phyloP scores from a whole-genome alignment of 495 filamentous ascomycete genomes.

The Talaromyces stipitatus region DNA sequence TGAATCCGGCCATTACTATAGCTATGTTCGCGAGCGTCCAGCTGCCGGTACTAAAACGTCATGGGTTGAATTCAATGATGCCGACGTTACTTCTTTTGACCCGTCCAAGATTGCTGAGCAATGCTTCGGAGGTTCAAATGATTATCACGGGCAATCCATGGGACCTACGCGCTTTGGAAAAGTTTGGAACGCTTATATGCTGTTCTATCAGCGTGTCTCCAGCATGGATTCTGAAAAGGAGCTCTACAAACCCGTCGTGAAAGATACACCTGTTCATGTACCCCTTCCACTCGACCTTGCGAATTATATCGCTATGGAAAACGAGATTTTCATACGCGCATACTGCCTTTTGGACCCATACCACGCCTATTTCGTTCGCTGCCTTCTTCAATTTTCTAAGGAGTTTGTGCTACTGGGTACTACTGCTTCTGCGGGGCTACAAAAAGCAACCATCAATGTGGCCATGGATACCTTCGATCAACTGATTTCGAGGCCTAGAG shows the following conservation, averaged over 20 bases:
- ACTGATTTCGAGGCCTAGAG: slow-evolving; percentile 66
- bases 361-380: slow-evolving; percentile 60
- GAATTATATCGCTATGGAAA: slow-evolving; percentile 60
- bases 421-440: slow-evolving; percentile 43
- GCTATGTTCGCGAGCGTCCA: slow-evolving; percentile 79
- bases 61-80: slow-evolving; percentile 96
- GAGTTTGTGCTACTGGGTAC: slow-evolving; percentile 34
- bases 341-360: slow-evolving; percentile 75
- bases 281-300: slow-evolving; percentile 47
- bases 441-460: slow-evolving; percentile 55
- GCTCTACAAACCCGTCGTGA: slow-evolving; percentile 19
- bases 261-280: slow-evolving; percentile 45
- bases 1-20: slow-evolving; percentile 96
- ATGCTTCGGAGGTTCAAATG: slow-evolving; percentile 73
- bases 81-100: slow-evolving; percentile 69
- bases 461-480: slow-evolving; percentile 71
- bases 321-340: slow-evolving; percentile 62
- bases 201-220: slow-evolving; percentile 86
- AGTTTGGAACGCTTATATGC: slow-evolving; percentile 87
- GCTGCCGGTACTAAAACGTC: slow-evolving; percentile 36
- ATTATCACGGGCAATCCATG: slow-evolving; percentile 31
- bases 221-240: slow-evolving; percentile 39
- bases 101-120: slow-evolving; percentile 58
- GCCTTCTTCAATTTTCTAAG: slow-evolving; percentile 45
- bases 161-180: slow-evolving; percentile 50